Evolutionary conservation across 2,329 filamentous ascomycete genomes (phyloP).

Genomic region (Penicillium polonicum): DNA sequence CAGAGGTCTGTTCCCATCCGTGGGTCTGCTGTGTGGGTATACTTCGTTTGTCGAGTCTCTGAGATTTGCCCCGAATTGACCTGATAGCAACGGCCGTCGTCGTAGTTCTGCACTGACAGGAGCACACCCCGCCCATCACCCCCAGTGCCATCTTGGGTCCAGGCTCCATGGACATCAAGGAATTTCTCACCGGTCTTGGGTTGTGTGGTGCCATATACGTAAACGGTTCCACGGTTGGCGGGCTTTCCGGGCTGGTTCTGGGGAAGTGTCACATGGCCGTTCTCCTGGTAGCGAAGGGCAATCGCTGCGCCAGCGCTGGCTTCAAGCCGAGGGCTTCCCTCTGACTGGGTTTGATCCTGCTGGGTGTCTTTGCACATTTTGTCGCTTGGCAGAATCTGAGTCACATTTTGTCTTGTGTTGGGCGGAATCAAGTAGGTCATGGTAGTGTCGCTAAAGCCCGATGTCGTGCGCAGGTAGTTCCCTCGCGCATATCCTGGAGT

Average conservation of each 20-base stretch:
- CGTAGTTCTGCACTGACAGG: constrained; percentile 75
- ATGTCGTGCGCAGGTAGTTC: constrained; percentile 58
- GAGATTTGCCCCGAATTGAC: constrained; percentile 63
- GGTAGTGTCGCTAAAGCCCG: constrained; percentile 57
- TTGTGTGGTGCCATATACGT: constrained; percentile 68
- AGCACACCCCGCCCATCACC: constrained; percentile 76
- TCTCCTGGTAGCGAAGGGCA: constrained; percentile 69
- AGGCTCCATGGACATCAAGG: constrained; percentile 66
- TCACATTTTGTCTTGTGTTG: constrained; percentile 49
- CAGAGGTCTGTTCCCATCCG: constrained; percentile 61
- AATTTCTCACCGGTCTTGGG: constrained; percentile 60
- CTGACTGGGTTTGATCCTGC: constrained; percentile 57
- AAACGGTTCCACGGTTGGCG: constrained; percentile 67
- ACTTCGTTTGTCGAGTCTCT: constrained; percentile 56
- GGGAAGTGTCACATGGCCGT: constrained; percentile 69
- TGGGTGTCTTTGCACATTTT: constrained; percentile 66
- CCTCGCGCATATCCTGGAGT: constrained; percentile 72
- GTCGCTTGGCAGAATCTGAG: constrained; percentile 50
- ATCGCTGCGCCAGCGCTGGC: constrained; percentile 61
- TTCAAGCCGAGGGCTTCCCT: constrained; percentile 62
- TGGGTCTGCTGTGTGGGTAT: constrained; percentile 52
- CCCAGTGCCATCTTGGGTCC: constrained; percentile 77
- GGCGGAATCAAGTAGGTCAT: constrained; percentile 65
- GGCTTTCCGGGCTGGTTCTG: constrained; percentile 60
- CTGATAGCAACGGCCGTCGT: constrained; percentile 90